Conservation (phyloP, 768 basidiomycete species). For the Daedaleopsis sinensis region DNA sequence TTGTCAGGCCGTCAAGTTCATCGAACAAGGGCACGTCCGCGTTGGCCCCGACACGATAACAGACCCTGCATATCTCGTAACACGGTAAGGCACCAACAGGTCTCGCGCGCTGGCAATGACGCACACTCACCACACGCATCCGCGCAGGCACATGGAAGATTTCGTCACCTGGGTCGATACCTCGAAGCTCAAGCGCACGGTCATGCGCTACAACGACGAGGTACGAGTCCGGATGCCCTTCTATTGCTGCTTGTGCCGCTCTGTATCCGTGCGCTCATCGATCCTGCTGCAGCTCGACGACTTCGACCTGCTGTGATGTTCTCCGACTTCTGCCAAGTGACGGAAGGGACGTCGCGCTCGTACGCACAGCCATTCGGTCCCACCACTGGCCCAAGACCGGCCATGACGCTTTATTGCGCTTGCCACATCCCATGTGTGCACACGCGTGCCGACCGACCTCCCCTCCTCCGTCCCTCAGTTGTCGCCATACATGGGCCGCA, state of each 20-base stretch:
- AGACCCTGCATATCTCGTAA: constrained; percentile 95
- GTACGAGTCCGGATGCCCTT: constrained; percentile 40
- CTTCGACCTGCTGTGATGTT: constrained; percentile 74
- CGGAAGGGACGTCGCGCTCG: not conserved
- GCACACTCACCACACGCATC: constrained; percentile 1
- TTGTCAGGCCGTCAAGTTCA: constrained; percentile 87
- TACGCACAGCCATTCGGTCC: too few species aligned
- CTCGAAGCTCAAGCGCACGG: constrained; percentile 92
- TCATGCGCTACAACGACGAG: constrained; percentile 97
- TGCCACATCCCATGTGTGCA: too few species aligned
- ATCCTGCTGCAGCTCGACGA: constrained; percentile 75
- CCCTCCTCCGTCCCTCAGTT: too few species aligned
- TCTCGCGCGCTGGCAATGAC: constrained; percentile 4
- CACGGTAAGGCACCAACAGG: constrained; percentile 52
- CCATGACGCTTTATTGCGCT: too few species aligned
- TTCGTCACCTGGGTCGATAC: constrained; percentile 99
- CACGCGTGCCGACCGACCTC: too few species aligned
- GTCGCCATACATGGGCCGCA: too few species aligned
- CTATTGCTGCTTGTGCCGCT: not conserved
- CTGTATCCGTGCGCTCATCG: not conserved
- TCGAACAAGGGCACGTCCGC: constrained; percentile 97
- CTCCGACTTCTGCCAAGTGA: not conserved
- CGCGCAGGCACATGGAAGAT: constrained; percentile 90
- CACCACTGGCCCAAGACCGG: too few species aligned
- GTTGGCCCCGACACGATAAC: constrained; percentile 96